phyloP scores from a whole-genome alignment of 176 grass and related monocot genomes.

The Cenchrus americanus region DNA sequence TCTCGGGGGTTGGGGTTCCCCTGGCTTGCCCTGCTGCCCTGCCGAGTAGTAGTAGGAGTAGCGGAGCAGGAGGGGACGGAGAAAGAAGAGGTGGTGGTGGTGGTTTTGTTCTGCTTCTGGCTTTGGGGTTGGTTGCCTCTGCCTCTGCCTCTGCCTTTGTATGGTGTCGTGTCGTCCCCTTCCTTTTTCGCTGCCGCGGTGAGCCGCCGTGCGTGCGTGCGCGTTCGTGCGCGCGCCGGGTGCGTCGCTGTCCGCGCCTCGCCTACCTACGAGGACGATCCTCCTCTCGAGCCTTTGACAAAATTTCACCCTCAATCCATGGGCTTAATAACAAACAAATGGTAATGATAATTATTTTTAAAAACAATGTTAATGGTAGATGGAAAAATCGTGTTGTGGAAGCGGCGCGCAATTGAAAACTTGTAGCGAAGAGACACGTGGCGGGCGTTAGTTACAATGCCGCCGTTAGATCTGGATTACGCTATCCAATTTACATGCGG shows the following conservation, averaged over 20 bases:
- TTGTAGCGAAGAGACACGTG: fast-evolving
- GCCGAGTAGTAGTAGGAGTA: background rate
- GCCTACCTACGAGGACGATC: background rate
- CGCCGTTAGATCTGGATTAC: background rate
- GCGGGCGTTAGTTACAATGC: no score
- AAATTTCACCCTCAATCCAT: background rate
- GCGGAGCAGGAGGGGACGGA: background rate
- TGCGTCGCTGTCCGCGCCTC: background rate
- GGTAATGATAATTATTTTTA: no score
- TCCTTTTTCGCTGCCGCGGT: conserved; percentile 31
- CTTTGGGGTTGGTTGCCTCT: conserved; percentile 10
- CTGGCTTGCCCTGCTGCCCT: background rate
- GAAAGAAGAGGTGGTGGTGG: background rate
- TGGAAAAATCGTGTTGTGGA: no score
- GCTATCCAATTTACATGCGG: background rate
- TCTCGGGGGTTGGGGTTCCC: background rate
- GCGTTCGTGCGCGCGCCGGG: background rate
- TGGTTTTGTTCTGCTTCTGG: conserved; percentile 28
- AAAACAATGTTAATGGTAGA: no score
- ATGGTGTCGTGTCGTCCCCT: background rate
- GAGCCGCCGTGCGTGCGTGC: background rate
- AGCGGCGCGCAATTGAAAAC: background rate
- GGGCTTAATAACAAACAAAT: background rate
- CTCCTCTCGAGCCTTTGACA: background rate
- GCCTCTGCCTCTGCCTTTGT: conserved; percentile 8